Evolutionary conservation across 805 yeast species (phyloP).

Genomic region (Nakazawaea siamensis): DNA sequence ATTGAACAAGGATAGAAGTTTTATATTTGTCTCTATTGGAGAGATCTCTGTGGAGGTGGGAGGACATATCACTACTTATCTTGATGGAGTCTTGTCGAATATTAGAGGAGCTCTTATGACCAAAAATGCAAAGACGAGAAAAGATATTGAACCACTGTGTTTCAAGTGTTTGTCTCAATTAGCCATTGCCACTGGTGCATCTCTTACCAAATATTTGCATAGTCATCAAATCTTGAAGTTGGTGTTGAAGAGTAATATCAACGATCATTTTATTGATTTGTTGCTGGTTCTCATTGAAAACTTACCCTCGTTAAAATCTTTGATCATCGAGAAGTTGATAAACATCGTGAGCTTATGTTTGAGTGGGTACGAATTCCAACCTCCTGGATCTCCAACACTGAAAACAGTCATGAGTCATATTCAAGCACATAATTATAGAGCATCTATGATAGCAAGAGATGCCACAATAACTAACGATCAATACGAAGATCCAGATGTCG

Average conservation of each 20-base stretch:
- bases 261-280: conserved; percentile 76
- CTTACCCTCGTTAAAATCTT: conserved; percentile 72
- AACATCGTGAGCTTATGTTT: conserved; percentile 66
- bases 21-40: conserved; percentile 77
- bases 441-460: conserved; percentile 62
- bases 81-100: conserved; percentile 80
- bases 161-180: conserved; percentile 84
- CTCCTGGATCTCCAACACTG: conserved; percentile 81
- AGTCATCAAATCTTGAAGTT: conserved; percentile 66
- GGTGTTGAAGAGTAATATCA: conserved; percentile 74
- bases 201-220: conserved; percentile 81
- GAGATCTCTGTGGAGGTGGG: conserved; percentile 74
- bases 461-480: conserved; percentile 10
- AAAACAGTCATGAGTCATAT: conserved; percentile 48
- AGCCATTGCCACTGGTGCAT: conserved; percentile 87
- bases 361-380: conserved; percentile 72
- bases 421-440: conserved; percentile 73
- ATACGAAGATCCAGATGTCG: conserved; percentile 22
- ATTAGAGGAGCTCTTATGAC: conserved; percentile 66
- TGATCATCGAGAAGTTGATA: conserved; percentile 63
- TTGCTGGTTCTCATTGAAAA: conserved; percentile 56
- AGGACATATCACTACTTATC: conserved; percentile 76
- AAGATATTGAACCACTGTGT: conserved; percentile 75
- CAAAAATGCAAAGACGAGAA: conserved; percentile 49
- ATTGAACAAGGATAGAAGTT: conserved; percentile 66